Base-by-base conservation (phyloP, 2,329 filamentous ascomycete genomes). In the Talaromyces sp. region DNA sequence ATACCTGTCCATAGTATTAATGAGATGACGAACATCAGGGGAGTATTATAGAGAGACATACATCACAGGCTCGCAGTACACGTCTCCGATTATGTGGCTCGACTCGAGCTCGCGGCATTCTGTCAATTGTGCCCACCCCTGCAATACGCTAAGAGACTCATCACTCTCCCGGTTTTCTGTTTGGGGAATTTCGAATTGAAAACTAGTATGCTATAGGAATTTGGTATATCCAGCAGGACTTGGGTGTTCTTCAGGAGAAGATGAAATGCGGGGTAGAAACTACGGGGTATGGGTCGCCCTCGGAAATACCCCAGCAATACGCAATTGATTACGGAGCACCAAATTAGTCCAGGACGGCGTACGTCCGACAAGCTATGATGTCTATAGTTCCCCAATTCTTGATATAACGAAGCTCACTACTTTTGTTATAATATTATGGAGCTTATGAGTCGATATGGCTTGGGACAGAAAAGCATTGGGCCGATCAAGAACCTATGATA, bases 1-100 rank as follows among this genome's bases (percentile, higher is more conserved):
- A 82, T 33, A 33, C 24, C 47, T 48, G 11, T 45, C 16, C 5
- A 41, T 14, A 16, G 14, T 3, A 6, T 41, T n/a, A 22, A 45
- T 45, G 19, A 22, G n/a, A 45, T 19, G 9, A 22, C 11, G 5
- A 2, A 8, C 11, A 19, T 6, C 7, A 45, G 10, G 8, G n/a
- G 2, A 6, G 1, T 9, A 4, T 19, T n/a, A 22, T 16, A 19
- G 19, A 52, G 9, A 2, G 9, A 33, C 48, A 31, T 31, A 52
- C 48, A 52, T 52, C 48, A 3, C 48, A 52, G 24, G 48, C 48
- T 33, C 48, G 48, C 27, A 52, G 33, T 11, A 52, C 48, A 3
- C 48, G 48, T 3, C 48, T 31, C 14, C 48, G 48, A 31, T 52
- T 52, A 14, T 52, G 48, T 33, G 48, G 48, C 13, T 52, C 48